Evolutionary conservation across 305 asterid genomes (phyloP), one percentile per base, ranked within the genome.

Genomic region (Fraxinus angustifolia): DNA sequence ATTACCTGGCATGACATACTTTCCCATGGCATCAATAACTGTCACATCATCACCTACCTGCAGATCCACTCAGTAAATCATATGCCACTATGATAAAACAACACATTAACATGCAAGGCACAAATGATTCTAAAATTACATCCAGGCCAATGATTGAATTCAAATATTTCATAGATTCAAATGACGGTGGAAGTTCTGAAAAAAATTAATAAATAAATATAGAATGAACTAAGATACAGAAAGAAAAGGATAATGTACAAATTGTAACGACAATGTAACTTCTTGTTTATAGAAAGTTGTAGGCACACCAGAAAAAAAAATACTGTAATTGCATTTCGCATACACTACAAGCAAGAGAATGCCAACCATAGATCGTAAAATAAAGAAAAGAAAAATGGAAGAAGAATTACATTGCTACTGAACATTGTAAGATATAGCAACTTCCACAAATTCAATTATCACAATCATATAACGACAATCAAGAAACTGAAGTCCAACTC

Each of bases 1-100:
- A 53, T 62, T 86, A 95, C 99, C 99, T 87, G 99, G 99, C 99
- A 95, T 93, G 90, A 95, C 97, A 85, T 86, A 92, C 88, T 92
- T 95, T 81, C 98, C 98, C n/a, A 90, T 88, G 81, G 98, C 98
- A 87, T 95, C 98, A 65, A 95, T 89, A 83, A 92, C 83, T 84
- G 80, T 91, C 87, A 90, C 93, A 75, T 78, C 93, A 77, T 95
- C 99, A 30, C 92, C 86, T 68, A 95, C 99, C 99, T 95, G 91
- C 83, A 88, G 17, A 83, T 40, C 79, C 82, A 81, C 70, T 77
- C 73, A 82, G 14, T 56, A 17, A 56, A 56, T 56, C 65, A 56
- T 17, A 21, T 23, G 71, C 33, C 33, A 60, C 33, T 19, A 21
- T 8, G 30, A 23, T 19, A 21, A 62, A 62, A 62, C 1, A 2